Conservation (phyloP, 2,329 filamentous ascomycete genomes). For the Pseudonectria foliicola region DNA sequence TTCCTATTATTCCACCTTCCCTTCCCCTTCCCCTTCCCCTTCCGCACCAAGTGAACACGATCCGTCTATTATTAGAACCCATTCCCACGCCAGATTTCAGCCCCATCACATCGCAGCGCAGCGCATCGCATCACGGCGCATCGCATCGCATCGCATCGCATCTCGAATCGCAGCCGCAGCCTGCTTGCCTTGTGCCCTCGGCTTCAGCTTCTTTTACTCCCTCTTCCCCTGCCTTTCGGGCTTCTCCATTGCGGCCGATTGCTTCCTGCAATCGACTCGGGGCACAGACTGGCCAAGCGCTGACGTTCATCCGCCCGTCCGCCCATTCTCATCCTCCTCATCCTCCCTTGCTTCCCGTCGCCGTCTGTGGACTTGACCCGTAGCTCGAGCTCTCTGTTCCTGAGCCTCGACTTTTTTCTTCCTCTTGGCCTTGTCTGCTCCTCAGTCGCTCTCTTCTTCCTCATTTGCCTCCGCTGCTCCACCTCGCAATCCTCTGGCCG, state of each 20-base stretch:
- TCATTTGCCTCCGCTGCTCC: no score
- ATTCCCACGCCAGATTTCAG: constrained; percentile 23
- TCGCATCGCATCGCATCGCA: constrained; percentile 11
- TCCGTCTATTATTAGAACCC: constrained; percentile 26
- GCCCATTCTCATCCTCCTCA: constrained; percentile 6
- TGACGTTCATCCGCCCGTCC: no score
- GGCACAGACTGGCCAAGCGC: no score
- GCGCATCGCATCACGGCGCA: constrained; percentile 11
- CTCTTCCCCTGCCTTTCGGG: no score
- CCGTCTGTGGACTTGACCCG: constrained; percentile 6
- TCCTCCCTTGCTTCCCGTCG: constrained; percentile 2
- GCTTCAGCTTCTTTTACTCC: no score
- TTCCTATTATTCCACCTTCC: constrained; percentile 21
- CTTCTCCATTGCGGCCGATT: no score
- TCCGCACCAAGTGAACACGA: constrained; percentile 21
- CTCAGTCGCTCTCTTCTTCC: neutral
- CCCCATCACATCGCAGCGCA: constrained; percentile 18
- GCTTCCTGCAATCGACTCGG: no score
- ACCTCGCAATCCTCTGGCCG: no score
- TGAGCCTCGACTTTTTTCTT: constrained; percentile 5
- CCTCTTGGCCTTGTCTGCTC: constrained; percentile 2
- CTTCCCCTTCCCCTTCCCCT: constrained; percentile 14
- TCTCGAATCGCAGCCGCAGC: constrained; percentile 12
- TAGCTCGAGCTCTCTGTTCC: constrained; percentile 13
- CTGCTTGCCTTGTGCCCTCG: no score